Evolutionary conservation across 1,284 basidiomycete genomes (phyloP).

Genomic region (Ustilago vetiveriae): DNA sequence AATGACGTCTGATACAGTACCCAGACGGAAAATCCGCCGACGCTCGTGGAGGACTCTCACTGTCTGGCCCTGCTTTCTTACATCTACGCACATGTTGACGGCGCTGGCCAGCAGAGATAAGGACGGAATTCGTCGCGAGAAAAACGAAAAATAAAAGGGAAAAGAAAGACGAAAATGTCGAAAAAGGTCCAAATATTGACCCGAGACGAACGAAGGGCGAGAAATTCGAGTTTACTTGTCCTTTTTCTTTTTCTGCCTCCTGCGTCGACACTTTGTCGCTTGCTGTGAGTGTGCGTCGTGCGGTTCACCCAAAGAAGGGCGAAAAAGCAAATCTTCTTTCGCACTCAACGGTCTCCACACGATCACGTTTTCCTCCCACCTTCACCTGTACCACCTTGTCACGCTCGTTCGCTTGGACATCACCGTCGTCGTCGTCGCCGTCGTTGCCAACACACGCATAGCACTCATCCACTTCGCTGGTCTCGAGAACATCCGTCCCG

Average conservation of each 20-base stretch:
- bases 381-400: slow-evolving; percentile 5
- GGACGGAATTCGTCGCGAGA: slow-evolving; percentile 6
- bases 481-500: too few relatives aligned
- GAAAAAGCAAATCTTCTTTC: slow-evolving; percentile 15
- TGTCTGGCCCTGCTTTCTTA: too few relatives aligned
- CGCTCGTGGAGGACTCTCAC: too few relatives aligned
- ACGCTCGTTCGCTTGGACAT: neutral
- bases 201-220: too few relatives aligned
- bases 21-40: too few relatives aligned
- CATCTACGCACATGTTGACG: too few relatives aligned
- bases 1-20: too few relatives aligned
- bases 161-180: neutral
- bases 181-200: neutral
- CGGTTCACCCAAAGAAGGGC: neutral
- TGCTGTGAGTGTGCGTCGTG: slow-evolving; percentile 1
- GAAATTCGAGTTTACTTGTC: too few relatives aligned
- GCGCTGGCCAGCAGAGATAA: neutral
- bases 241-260: too few relatives aligned
- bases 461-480: too few relatives aligned
- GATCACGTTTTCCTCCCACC: slow-evolving; percentile 8
- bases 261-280: neutral
- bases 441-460: slow-evolving; percentile 6
- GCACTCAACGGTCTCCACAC: slow-evolving; percentile 19
- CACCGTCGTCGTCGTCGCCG: neutral
- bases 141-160: neutral